A percentile compares a stretch with the other conserved stretches of the same genome.
Evolutionary conservation across 164 flowering plant species (phyloP).

Genomic region (Hamamelis virginiana): DNA sequence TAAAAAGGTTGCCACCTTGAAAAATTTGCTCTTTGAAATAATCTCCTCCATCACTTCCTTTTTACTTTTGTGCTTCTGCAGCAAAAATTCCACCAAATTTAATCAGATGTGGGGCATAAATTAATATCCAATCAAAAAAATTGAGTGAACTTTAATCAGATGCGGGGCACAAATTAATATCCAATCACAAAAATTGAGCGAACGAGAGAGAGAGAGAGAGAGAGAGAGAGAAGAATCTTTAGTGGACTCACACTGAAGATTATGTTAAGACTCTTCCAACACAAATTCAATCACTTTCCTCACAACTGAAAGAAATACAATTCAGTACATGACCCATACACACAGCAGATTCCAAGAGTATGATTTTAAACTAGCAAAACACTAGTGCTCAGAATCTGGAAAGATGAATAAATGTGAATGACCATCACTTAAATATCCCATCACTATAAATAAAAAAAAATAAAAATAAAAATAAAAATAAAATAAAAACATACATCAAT

Average conservation of each 20-base stretch:
- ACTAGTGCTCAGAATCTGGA: too few species aligned
- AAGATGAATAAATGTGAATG: too few species aligned
- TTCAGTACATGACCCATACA: background rate
- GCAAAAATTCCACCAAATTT: background rate
- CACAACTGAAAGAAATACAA: background rate
- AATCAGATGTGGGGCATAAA: background rate
- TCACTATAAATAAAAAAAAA: too few species aligned
- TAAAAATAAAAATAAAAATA: too few species aligned
- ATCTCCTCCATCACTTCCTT: constrained; percentile 89
- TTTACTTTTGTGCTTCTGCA: constrained; percentile 80
- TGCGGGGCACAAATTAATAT: background rate
- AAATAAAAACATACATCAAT: too few species aligned
- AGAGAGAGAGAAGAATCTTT: background rate
- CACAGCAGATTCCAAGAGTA: background rate
- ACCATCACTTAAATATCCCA: too few species aligned
- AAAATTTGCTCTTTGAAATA: constrained; percentile 74
- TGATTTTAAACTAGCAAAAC: too few species aligned
- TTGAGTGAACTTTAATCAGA: background rate
- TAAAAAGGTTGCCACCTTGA: constrained; percentile 50
- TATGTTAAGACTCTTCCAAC: background rate
- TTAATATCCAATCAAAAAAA: background rate
- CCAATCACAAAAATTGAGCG: background rate
- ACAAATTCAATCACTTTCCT: background rate
- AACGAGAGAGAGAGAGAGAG: background rate
- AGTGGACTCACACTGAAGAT: background rate